These are phyloP conservation scores for Stephania yunnanensis DNA, from an alignment of 164 flowering plant species.

Conservation along the genomic window DNA sequence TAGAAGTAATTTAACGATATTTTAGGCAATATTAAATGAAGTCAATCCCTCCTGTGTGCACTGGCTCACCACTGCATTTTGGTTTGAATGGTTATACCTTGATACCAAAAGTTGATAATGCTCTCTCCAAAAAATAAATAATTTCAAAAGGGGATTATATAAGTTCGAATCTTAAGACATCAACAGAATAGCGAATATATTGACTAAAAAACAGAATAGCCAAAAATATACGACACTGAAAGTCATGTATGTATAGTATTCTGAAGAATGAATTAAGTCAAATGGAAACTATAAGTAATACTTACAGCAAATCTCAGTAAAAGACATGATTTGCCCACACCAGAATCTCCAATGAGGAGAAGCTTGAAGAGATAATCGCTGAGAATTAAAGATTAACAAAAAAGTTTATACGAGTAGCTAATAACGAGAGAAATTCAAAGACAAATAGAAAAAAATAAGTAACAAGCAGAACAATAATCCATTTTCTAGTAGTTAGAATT, in stretches of 20 bases:
- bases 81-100: too few relatives aligned
- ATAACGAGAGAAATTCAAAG: neutral
- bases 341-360: slow-evolving; percentile 91
- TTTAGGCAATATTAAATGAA: too few relatives aligned
- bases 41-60: too few relatives aligned
- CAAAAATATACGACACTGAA: neutral
- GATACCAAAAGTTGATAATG: neutral
- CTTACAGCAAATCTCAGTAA: slow-evolving; percentile 91
- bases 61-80: too few relatives aligned
- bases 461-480: neutral
- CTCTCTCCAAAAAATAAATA: neutral
- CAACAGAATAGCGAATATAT: neutral
- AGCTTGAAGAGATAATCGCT: slow-evolving; percentile 92
- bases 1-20: too few relatives aligned
- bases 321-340: slow-evolving; percentile 90
- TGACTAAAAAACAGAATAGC: neutral
- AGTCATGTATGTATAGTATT: neutral
- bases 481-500: neutral
- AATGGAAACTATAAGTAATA: neutral
- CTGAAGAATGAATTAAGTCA: neutral
- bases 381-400: slow-evolving; percentile 16
- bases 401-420: neutral
- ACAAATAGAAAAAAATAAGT: neutral
- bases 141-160: neutral
- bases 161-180: neutral